Base-by-base conservation (phyloP, 1,284 basidiomycete species). In the Ceratorhiza oryzae-sativae region DNA sequence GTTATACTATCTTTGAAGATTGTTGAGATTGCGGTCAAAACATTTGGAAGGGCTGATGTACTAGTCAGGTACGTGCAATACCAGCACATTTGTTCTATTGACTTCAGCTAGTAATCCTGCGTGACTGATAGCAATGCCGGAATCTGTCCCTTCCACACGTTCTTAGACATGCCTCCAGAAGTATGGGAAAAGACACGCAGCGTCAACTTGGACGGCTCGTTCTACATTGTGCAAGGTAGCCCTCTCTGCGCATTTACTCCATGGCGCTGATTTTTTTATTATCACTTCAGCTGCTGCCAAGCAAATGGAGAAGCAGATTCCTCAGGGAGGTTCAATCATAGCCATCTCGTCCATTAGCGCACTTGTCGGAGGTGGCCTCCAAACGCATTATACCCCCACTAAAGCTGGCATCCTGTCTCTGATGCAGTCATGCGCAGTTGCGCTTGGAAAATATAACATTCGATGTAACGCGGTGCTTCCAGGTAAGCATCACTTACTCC, bases 351-450 rank as follows among this genome's bases (percentile, higher is more conserved):
- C 87, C 6, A 93, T 93, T 71, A 92, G 89, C 18, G 91, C 90
- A 0, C 84, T 93, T 23, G 90, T 93, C 49, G 91, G 91, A 6
- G 91, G 91, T 10, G 90, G 86, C 71, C 82, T 88, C 71, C 91
- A 93, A 82, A 87, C 87, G 55, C 91, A 93, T 78, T 93, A 93
- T 77, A 92, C 90, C 0, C 91, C 92, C 0, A 93, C 91, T 1
- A 93, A 93, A 78, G 92, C 91, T 0, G 92, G 89, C 0, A 86
- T 94, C 73, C 85, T 91, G 71, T 91, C 89, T 30, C 79, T 94
- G 73, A 94, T 93, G 91, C 91, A 93, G 80, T 91, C 89, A 75
- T 91, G 89, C 75, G 90, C 91, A 0, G 87, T 93, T 59, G 90
- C 91, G 0, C 82, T 93, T 15, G 91, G 91, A 13, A 88, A 89